A percentile compares a stretch with the other conserved stretches of the same genome.
phyloP scores from a whole-genome alignment of 2,329 filamentous ascomycete species.

The Xylaria hypoxylon region DNA sequence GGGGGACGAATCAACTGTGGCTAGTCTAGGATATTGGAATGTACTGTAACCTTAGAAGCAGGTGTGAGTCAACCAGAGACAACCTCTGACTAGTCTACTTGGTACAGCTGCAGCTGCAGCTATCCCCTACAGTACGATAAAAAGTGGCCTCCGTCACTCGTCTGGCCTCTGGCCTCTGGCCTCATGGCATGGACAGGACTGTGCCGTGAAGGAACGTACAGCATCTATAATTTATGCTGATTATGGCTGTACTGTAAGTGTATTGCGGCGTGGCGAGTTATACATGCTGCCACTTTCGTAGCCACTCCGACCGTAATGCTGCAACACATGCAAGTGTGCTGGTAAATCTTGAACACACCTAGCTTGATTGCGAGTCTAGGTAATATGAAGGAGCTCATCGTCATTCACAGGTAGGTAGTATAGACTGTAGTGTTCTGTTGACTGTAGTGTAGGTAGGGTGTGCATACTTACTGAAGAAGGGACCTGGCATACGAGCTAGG shows the following conservation, averaged over 20 bases:
- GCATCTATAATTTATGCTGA: background rate
- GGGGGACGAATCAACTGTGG: constrained; percentile 24
- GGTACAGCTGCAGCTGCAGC: constrained; percentile 21
- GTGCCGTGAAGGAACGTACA: constrained; percentile 7
- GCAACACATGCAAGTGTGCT: background rate
- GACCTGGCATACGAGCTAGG: constrained; percentile 2
- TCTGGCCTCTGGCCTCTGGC: constrained; percentile 9
- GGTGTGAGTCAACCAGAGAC: constrained; percentile 37
- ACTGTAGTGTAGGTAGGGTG: background rate
- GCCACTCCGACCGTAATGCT: background rate
- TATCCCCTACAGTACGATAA: background rate
- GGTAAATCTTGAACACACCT: background rate
- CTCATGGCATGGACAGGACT: background rate
- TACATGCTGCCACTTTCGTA: constrained; percentile 1
- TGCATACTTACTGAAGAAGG: constrained; percentile 9
- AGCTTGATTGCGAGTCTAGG: background rate
- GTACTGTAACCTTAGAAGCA: constrained; percentile 27
- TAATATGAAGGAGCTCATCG: background rate
- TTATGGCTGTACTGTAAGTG: background rate
- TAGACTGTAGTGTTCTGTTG: no score
- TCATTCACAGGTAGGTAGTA: background rate
- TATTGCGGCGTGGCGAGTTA: constrained; percentile 11
- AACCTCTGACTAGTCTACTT: constrained; percentile 22
- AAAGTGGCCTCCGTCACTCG: constrained; percentile 16
- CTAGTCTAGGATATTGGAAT: constrained; percentile 6